Evolutionary conservation across 2,329 filamentous ascomycete genomes (phyloP).

Genomic region (Calcarisporium arbuscula): DNA sequence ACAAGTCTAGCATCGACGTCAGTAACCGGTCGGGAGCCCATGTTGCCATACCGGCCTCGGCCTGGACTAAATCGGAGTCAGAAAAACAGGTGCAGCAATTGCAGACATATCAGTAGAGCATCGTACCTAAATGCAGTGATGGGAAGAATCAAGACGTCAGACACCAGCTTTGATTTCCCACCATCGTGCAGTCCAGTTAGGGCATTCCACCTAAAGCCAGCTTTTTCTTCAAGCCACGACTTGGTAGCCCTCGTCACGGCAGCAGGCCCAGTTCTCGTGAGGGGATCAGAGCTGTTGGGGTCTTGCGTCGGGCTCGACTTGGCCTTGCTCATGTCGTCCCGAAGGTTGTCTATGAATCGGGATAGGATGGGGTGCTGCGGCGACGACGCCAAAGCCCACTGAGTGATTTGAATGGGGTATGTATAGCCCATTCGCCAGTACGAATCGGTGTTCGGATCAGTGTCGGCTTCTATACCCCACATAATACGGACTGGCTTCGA

Average conservation of each 20-base stretch:
- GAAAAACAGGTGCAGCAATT: neutral
- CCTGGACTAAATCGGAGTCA: slow-evolving; percentile 13
- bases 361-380: slow-evolving; percentile 14
- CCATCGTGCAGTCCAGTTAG: slow-evolving; percentile 15
- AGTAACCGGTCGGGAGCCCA: slow-evolving; percentile 16
- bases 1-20: slow-evolving; percentile 14
- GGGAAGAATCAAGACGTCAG: slow-evolving; percentile 15
- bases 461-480: slow-evolving; percentile 18
- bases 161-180: slow-evolving; percentile 14
- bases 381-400: slow-evolving; percentile 18
- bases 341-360: slow-evolving; percentile 15
- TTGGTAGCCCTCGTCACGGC: slow-evolving; percentile 15
- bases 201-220: slow-evolving; percentile 17
- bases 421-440: slow-evolving; percentile 20
- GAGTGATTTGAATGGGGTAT: slow-evolving; percentile 17
- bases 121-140: slow-evolving; percentile 18
- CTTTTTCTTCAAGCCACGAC: slow-evolving; percentile 12
- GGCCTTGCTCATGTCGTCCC: slow-evolving; percentile 5
- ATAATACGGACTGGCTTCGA: slow-evolving; percentile 15
- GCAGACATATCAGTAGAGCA: neutral
- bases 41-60: slow-evolving; percentile 16
- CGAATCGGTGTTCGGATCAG: slow-evolving; percentile 13
- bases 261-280: slow-evolving; percentile 17
- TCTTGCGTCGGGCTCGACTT: neutral
- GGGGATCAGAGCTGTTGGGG: slow-evolving; percentile 10